Base-by-base conservation (phyloP, 345 rosid species). In the Mercurialis annua region DNA sequence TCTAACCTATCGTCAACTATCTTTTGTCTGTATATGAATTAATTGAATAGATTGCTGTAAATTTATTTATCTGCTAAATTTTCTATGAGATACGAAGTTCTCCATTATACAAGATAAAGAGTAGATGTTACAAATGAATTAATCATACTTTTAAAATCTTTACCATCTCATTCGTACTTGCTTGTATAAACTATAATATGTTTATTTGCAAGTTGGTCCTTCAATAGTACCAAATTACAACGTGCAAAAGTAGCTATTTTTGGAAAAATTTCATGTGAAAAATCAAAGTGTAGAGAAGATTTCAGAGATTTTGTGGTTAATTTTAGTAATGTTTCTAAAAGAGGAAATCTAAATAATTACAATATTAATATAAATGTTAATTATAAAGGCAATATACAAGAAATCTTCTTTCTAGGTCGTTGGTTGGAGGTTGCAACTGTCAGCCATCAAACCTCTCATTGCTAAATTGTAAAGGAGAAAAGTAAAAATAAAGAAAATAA, bases 341-440 rank as follows among this genome's bases (percentile, higher is more conserved):
- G 0, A 5, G 67, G 67, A 47, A 29, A 63, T 10, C 5, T 31
- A 21, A 33, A 31, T 33, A 31, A 33, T 8, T 31, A 57, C 17
- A 18, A 33, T 30, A 7, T 40, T 23, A 18, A 57, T 5, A 57
- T 15, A 9, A 12, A 50, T 21, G 10, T 0, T 21, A 12, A 40
- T 40, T 7, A 40, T 50, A 9, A 50, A 50, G 54, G 27, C 54
- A 50, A 50, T 6, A 59, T 18, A 59, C 18, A 36, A 24, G 47
- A 29, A 26, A 20, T 59, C 40, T 20, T 43, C 50, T 42, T 53
- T 66, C 60, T 26, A 26, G 34, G 50, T 40, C 21, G 70, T 54
- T 38, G 36, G 61, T 29, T 54, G 70, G 52, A n/a, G 27, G 62
- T 66, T 54, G 62, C 62, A 66, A n/a, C 51, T 42, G 52, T 54